Conservation (phyloP, 2,329 filamentous ascomycete genomes). For the Madurella fahalii region DNA sequence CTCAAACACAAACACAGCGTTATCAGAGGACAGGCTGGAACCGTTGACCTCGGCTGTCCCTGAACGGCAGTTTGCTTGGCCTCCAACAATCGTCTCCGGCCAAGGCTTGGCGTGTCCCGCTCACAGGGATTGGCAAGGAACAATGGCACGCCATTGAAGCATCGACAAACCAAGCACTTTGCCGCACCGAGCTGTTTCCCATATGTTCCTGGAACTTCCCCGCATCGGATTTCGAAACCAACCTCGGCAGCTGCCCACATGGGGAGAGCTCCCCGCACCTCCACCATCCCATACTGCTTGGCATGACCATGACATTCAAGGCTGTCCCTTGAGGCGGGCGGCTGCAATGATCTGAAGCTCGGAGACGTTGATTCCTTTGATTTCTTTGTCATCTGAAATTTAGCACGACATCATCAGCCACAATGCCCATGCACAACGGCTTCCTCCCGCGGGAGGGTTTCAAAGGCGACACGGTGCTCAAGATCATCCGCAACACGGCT, state of each 20-base stretch:
- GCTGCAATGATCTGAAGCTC: neutral
- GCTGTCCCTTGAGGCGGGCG: neutral
- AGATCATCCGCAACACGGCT: constrained; percentile 55
- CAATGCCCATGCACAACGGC: constrained; percentile 48
- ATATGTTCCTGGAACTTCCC: constrained; percentile 11
- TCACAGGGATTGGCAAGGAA: no score
- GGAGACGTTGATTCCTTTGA: neutral
- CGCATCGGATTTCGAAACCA: constrained; percentile 10
- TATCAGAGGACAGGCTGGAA: neutral
- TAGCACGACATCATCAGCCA: constrained; percentile 1
- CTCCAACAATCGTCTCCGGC: neutral
- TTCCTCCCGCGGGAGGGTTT: constrained; percentile 55
- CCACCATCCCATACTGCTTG: constrained; percentile 6
- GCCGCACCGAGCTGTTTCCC: constrained; percentile 2
- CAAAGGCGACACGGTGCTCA: constrained; percentile 55
- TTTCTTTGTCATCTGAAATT: no score
- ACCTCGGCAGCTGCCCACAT: constrained; percentile 15
- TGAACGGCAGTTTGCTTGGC: neutral
- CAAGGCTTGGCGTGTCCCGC: no score
- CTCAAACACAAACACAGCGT: neutral
- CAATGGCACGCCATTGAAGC: constrained; percentile 2
- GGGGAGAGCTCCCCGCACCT: constrained; percentile 7
- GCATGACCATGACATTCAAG: neutral
- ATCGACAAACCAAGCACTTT: constrained; percentile 2
- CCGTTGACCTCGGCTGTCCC: neutral